Evolutionary conservation across 768 basidiomycete genomes (phyloP), one percentile per base, ranked within the genome.

Genomic region (Leccinum uliginosum): DNA sequence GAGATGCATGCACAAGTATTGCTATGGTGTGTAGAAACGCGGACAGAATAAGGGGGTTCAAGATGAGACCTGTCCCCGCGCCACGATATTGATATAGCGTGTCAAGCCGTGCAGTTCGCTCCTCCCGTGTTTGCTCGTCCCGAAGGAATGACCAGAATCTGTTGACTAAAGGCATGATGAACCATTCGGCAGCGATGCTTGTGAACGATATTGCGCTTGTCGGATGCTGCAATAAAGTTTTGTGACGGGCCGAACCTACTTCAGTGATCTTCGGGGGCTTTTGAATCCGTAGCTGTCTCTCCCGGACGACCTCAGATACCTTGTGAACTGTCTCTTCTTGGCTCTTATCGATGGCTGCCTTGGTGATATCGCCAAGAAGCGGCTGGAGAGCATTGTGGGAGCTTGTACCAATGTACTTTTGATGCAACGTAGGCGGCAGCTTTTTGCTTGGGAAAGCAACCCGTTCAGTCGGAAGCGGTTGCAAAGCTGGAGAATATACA

Each of bases 141-240:
- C 90, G 83, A 46, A 97, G 82, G 73, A 95, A 92, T n/a, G 80
- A 67, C 94, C 94, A 99, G 73, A 98, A 97, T n/a, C 87, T 83
- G 63, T 94, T 89, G 73, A 98, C 82, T 52, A 98, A 76, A 0
- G 97, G 97, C 57, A 86, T 83, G 51, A 97, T 82, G 74, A 98
- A 98, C 72, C 75, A 86, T 66, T 94, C 92, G 0, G 90, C 90
- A 0, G 93, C 93, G 26, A 98, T 74, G 52, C 83, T 79, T 19
- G 82, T 83, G 65, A 87, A 89, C 2, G 80, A 75, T 29, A 72
- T 63, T 8, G 50, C 29, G 6, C 43, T 51, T 7, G 58, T 54
- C 34, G 61, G 59, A 8, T 7, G 55, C 24, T 50, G 59, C 15
- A 30, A 53, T 3, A 21, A 24, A 32, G 70, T 73, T 54, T 63